Evolutionary conservation across 2,329 filamentous ascomycete genomes (phyloP).

Genomic region (Passalora sequoiae): DNA sequence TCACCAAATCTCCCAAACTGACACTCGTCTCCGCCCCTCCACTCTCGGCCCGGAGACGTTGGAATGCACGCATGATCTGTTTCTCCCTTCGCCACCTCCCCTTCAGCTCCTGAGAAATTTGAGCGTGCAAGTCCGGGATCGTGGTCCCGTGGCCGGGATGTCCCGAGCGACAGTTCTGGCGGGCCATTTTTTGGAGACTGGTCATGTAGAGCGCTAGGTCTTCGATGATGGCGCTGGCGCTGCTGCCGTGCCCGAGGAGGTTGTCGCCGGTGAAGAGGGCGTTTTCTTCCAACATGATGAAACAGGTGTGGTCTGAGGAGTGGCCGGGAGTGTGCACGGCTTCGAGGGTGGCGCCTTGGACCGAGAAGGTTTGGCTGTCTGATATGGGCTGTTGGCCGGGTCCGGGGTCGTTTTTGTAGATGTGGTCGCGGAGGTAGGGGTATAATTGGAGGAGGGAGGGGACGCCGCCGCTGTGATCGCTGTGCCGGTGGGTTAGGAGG

Average conservation of each 20-base stretch:
- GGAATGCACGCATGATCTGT: too few relatives aligned
- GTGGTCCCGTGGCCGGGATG: constrained; percentile 45
- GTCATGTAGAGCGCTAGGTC: constrained; percentile 38
- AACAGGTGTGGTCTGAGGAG: constrained; percentile 34
- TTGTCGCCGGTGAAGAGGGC: constrained; percentile 40
- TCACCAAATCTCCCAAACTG: constrained; percentile 75
- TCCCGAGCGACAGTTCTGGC: constrained; percentile 35
- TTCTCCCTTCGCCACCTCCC: constrained; percentile 40
- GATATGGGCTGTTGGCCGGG: constrained; percentile 32
- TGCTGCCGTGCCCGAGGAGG: constrained; percentile 38
- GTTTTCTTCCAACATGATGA: constrained; percentile 35
- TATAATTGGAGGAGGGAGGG: constrained; percentile 36
- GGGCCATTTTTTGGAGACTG: constrained; percentile 33
- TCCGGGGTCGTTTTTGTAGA: constrained; percentile 38
- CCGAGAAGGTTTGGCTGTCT: constrained; percentile 37
- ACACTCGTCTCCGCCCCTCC: constrained; percentile 32
- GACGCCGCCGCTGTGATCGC: constrained; percentile 76
- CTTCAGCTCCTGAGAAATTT: constrained; percentile 37
- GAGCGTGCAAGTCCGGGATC: constrained; percentile 37
- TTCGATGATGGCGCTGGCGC: constrained; percentile 34
- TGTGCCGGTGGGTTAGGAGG: constrained; percentile 88
- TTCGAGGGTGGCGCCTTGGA: constrained; percentile 39
- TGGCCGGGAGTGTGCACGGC: constrained; percentile 36
- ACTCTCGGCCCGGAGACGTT: constrained; percentile 35
- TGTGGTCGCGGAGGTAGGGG: constrained; percentile 24